Percentiles rank a stretch among this genome's conserved stretches.
phyloP scores from a whole-genome alignment of 2,329 filamentous ascomycete species.

The Conoideocrella luteorostrata region DNA sequence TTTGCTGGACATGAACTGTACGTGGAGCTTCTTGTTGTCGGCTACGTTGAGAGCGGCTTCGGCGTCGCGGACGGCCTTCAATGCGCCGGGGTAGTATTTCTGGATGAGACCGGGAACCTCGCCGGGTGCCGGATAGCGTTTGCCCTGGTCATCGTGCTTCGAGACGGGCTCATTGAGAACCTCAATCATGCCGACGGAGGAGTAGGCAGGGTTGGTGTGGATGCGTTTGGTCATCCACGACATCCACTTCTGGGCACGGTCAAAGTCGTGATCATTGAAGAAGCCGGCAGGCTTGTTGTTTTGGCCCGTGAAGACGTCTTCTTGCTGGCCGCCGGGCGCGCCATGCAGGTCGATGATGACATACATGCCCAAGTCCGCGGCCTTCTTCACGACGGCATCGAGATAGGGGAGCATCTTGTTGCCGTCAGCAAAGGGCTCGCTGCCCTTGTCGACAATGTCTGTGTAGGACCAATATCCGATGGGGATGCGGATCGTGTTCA shows the following conservation, averaged over 20 bases:
- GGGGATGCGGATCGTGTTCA: constrained; percentile 48
- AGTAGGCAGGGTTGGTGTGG: constrained; percentile 41
- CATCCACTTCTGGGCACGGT: constrained; percentile 47
- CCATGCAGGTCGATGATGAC: constrained; percentile 33
- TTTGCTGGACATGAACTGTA: constrained; percentile 40
- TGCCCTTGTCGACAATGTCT: constrained; percentile 36
- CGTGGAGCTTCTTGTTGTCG: constrained; percentile 28
- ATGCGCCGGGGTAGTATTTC: constrained; percentile 17
- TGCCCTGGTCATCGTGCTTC: constrained; percentile 10
- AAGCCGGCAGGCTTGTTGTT: constrained; percentile 37
- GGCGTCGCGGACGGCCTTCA: constrained; percentile 18
- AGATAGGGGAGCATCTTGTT: constrained; percentile 23
- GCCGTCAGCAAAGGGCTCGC: constrained; percentile 40
- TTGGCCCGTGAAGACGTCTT: constrained; percentile 39
- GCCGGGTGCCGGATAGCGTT: constrained; percentile 18
- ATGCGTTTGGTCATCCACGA: constrained; percentile 48
- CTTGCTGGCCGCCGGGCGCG: constrained; percentile 38
- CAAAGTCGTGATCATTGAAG: constrained; percentile 49
- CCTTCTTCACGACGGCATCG: constrained; percentile 24
- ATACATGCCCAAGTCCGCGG: constrained; percentile 25
- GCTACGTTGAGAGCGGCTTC: constrained; percentile 13
- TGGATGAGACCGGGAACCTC: constrained; percentile 15
- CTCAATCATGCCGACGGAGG: constrained; percentile 53
- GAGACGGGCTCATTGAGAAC: constrained; percentile 43
- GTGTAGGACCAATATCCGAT: constrained; percentile 49